A percentile compares a stretch with the other conserved stretches of the same genome.
Conservation (phyloP, 1,139 yeast species). For the Scheffersomyces insectosa region DNA sequence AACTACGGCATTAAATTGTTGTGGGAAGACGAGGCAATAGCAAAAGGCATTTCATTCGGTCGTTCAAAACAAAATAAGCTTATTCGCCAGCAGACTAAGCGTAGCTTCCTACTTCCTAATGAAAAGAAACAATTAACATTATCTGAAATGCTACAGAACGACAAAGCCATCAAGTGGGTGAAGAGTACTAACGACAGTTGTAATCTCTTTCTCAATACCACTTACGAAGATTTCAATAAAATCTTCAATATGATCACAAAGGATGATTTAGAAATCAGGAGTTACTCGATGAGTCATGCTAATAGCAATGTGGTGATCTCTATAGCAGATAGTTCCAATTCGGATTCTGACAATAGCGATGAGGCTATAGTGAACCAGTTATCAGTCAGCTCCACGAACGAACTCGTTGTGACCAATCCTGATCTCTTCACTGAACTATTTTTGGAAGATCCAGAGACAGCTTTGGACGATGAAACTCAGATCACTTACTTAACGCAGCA, state of each 20-base stretch:
- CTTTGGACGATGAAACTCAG: neutral
- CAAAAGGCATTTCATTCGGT: constrained; percentile 36
- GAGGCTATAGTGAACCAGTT: neutral
- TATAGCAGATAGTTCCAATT: neutral
- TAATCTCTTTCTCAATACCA: constrained; percentile 24
- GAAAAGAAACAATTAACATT: constrained; percentile 9
- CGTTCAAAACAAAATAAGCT: constrained; percentile 23
- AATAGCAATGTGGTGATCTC: neutral
- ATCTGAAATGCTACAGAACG: constrained; percentile 10
- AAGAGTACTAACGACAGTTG: constrained; percentile 4
- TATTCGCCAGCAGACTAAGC: constrained; percentile 13
- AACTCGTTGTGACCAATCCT: neutral
- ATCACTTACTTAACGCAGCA: neutral
- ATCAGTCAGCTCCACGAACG: neutral
- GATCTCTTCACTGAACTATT: neutral
- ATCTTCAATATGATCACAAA: constrained; percentile 5
- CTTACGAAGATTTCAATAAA: constrained; percentile 19
- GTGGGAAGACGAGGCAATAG: constrained; percentile 37
- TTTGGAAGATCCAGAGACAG: neutral
- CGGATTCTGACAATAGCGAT: neutral
- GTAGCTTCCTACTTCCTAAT: constrained; percentile 2
- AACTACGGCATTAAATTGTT: constrained; percentile 16
- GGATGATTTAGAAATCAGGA: constrained; percentile 1
- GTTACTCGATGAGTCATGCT: neutral
- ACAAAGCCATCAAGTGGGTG: constrained; percentile 10